Evolutionary conservation across 805 yeast species (phyloP), one percentile per base, ranked within the genome.

Genomic region (Hanseniaspora thailandica): DNA sequence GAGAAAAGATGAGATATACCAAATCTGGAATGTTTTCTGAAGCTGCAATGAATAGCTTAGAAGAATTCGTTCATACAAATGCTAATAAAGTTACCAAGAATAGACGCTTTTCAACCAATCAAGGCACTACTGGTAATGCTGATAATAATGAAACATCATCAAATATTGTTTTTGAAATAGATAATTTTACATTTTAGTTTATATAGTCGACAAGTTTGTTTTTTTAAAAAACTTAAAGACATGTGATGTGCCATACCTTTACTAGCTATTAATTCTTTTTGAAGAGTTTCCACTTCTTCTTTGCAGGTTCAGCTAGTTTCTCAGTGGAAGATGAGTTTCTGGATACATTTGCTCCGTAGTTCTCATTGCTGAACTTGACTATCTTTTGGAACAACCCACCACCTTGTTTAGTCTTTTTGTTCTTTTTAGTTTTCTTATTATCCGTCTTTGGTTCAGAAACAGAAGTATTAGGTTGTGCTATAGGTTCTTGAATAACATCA

Each of bases 11-110:
- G 59, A 71, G 90, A 57, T 80, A 82, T 19, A 85, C 94, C 0
- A 83, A 78, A 60, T 77, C 79, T 57, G 94, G 94, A 5, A 67
- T 85, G 54, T 84, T 84, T 64, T 82, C 84, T 62, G 93, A 84
- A 63, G 78, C 77, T 55, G 81, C 86, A 2, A 65, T 85, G 60
- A 80, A 80, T 9, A 86, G 82, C 61, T 86, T 85, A 39, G 93
- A 85, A 61, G 86, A 84, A 53, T 70, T 65, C 45, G 58, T 67
- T 17, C 22, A 23, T n/a, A 41, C 23, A 6, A 48, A 34, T 20
- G 4, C 23, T 13, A 26, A n/a, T 25, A 45, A 45, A 7, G 19
- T 8, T 13, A 15, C 23, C 20, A 34, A 34, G 12, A 23, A 41
- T 4, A 41, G 45, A n/a, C 25, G 33, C 13, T 41, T 19, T 13